Conservation (phyloP, 352 stramenopile genomes). For the Phytophthora podocarpi region DNA sequence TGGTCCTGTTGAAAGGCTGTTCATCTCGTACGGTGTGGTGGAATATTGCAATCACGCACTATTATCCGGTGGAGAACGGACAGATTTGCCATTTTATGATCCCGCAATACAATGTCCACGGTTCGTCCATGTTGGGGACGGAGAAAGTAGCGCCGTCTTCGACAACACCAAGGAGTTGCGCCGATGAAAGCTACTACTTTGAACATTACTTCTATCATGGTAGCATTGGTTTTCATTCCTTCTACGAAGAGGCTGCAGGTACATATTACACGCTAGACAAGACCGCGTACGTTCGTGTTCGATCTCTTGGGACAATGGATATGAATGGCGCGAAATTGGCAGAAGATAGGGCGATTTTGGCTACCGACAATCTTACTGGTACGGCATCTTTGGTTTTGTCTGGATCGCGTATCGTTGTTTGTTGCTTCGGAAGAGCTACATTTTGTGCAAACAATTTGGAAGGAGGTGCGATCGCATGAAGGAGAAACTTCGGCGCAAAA, state of each 20-base stretch:
- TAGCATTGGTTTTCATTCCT: conserved; percentile 34
- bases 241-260: conserved; percentile 33
- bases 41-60: conserved; percentile 27
- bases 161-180: conserved; percentile 10
- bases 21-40: conserved; percentile 18
- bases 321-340: conserved; percentile 20
- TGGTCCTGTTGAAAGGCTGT: conserved; percentile 16
- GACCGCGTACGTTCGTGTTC: conserved; percentile 24
- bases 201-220: conserved; percentile 39
- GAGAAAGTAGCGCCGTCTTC: background rate
- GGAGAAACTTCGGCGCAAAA: background rate
- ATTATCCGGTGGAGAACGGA: conserved; percentile 1
- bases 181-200: conserved; percentile 17
- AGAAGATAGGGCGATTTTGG: conserved; percentile 5
- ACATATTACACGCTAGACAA: conserved; percentile 22
- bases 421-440: conserved; percentile 23
- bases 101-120: conserved; percentile 34
- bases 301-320: conserved; percentile 22
- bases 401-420: conserved; percentile 32
- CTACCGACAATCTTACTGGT: conserved; percentile 34
- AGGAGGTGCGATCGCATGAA: conserved; percentile 15
- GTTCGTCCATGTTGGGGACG: conserved; percentile 11
- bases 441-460: conserved; percentile 17
- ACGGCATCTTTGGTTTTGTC: conserved; percentile 13
- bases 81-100: conserved; percentile 32